Evolutionary conservation across 2,329 filamentous ascomycete genomes (phyloP), one percentile per base, ranked within the genome.

Genomic region (Diplodia seriata): DNA sequence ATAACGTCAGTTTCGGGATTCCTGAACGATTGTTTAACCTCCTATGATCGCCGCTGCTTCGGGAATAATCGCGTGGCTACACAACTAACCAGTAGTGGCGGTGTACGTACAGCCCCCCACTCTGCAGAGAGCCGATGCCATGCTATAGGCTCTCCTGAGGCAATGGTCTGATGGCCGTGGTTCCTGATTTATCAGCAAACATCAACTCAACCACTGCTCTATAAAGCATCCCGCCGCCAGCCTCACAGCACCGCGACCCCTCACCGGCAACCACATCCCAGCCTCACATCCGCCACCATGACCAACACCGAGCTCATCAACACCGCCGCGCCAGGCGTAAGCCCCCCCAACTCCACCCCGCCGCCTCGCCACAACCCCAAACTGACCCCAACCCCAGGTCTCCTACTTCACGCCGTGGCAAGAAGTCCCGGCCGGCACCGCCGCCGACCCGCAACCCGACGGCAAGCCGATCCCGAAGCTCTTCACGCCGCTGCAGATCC

Each of bases 401-500:
- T 75, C 81, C 11, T 85, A 83, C 75, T 85, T 82, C 73, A 85
- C 83, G 3, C 83, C 83, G 12, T 72, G 73, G 4, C 83, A 85
- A 71, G 74, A 78, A 47, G 81, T 81, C 4, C 76, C 79, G 7
- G 81, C 83, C 4, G 83, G 83, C 54, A 84, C 82, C 33, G 82
- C 82, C 3, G 70, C 82, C 40, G 72, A 79, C 15, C 78, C 78
- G 29, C 83, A 85, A 66, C 76, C 84, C 66, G 80, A 83, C 71
- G 12, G 12, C 51, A 56, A 57, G n/a, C 81, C 82, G 65, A 82
- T 88, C 5, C 86, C 87, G 6, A 89, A 89, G 74, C 81, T 89
- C 51, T 88, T 88, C 78, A 82, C 82, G 66, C 86, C 86, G 3
- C 76, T 89, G 59, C 85, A 84, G 74, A 75, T 88, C 64, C 81